Evolutionary conservation across 352 stramenopile species (phyloP), one percentile per base, ranked within the genome.

Genomic region (Thalassiosira mediterranea): DNA sequence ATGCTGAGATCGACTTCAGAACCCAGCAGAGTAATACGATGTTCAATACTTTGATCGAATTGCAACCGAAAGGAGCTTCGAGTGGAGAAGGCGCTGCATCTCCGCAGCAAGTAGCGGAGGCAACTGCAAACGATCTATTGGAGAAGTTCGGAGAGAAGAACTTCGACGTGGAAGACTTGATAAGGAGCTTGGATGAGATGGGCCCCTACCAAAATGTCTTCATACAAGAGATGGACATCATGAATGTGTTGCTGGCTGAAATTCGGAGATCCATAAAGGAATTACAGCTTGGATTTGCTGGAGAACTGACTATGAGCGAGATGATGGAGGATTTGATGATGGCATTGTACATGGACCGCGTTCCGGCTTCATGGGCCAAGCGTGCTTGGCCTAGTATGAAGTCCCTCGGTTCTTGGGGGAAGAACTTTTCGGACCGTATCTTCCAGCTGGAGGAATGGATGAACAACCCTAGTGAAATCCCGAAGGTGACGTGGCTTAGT

Each of bases 1-100:
- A 99, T 76, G 96, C 96, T 19, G 97, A 98, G 74, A 99, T 99
- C 63, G 96, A 98, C 72, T 99, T 99, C 83, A 92, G 96, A 7
- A 98, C 96, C 4, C 97, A 95, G 34, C 96, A 98, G 74, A 97
- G 94, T 34, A 96, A 98, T 72, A 95, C 86, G 28, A 81, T 99
- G 51, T 98, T 98, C 84, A 93, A 92, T 10, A 98, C 95, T 29
- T 70, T 99, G 40, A 95, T 98, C 82, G 96, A 98, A 67, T 78
- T 99, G 23, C 96, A 98, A 78, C 96, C 96, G 28, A 92, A 94
- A 63, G 79, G 68, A 51, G 88, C 86, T 8, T 85, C 87, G 1
- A 82, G 49, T 34, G 94, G 94, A 11, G 95, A 97, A 48, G 95
- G 94, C 2, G 79, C 87, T 2, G 94, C 96, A 79, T 97, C 93